Conservation (phyloP, 1,139 yeast genomes). For the Taphrina flavorubra region DNA sequence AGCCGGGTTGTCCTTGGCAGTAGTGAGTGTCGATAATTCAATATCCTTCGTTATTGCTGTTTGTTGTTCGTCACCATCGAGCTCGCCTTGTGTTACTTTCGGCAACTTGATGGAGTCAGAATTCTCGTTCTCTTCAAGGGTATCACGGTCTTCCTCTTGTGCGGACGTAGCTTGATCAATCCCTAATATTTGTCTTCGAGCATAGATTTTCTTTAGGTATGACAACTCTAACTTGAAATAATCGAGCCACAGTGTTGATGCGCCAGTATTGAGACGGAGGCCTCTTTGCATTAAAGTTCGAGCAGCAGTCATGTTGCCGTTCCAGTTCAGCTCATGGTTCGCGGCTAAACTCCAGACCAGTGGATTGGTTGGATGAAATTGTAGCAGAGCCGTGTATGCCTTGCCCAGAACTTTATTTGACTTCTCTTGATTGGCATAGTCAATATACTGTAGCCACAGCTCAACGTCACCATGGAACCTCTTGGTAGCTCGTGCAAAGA, state of each 20-base stretch:
- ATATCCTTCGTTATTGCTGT: slow-evolving; percentile 28
- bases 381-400: slow-evolving; percentile 75
- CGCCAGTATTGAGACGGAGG: slow-evolving; percentile 79
- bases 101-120: slow-evolving; percentile 27
- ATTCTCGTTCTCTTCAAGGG: slow-evolving; percentile 27
- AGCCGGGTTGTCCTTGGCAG: slow-evolving; percentile 36
- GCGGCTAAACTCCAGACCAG: slow-evolving; percentile 96
- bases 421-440: slow-evolving; percentile 72
- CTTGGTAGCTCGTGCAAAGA: slow-evolving; percentile 81
- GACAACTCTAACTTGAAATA: slow-evolving; percentile 87
- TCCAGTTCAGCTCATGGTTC: slow-evolving; percentile 85
- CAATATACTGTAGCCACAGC: slow-evolving; percentile 79
- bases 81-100: slow-evolving; percentile 14
- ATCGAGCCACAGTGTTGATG: slow-evolving; percentile 75
- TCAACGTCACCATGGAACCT: slow-evolving; percentile 78
- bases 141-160: slow-evolving; percentile 13
- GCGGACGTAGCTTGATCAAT: slow-evolving; percentile 40
- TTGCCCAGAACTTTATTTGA: slow-evolving; percentile 81
- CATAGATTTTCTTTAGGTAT: slow-evolving; percentile 79
- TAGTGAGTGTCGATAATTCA: slow-evolving; percentile 34
- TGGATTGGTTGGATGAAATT: slow-evolving; percentile 87
- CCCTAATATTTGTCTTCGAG: slow-evolving; percentile 82
- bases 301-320: slow-evolving; percentile 88
- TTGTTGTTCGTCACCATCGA: slow-evolving; percentile 10
- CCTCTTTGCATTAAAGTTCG: slow-evolving; percentile 84